Evolutionary conservation across 441 rosid species (phyloP), one percentile per base, ranked within the genome.

Genomic region (Francoa sonchifolia): DNA sequence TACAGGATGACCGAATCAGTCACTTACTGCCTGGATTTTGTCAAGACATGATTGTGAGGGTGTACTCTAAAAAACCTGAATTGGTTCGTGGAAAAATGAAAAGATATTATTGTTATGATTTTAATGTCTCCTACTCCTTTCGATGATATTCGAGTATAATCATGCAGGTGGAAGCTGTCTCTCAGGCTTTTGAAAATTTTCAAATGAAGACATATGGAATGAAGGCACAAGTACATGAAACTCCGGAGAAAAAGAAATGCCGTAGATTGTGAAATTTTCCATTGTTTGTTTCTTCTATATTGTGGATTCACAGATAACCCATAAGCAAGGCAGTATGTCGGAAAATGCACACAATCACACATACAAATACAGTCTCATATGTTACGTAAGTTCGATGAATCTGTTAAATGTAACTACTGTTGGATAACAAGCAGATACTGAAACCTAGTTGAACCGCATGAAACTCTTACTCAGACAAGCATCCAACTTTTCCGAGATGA

Each of bases 11-110:
- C 29, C 66, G 82, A 36, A 67, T 84, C 41, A 88, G 95, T 61
- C 94, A 84, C 69, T 67, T 88, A 77, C 67, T 88, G 41, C 95
- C 97, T 22, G 54, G 75, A 15, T 66, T 61, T 52, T 81, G 61
- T 59, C 94, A 84, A 64, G 97, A 88, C 58, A 81, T 67, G 95
- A 81, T 88, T 18, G 90, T 84, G 59, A 76, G 95, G 56, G 97
- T 88, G 30, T 88, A 84, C 50, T 58, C 90, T 19, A 88, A 77
- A 43, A 81, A 72, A 35, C 90, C 90, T 11, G 90, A 84, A 55
- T 54, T 88, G 89, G 97, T 88, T 0, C 8, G 80, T 59, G 39
- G 14, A 17, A 22, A 48, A 51, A 44, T 39, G 11, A 35, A 16
- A 5, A 16, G 21, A 23, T 54, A 33, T 14, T 8, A 10, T 42